Base-by-base conservation (phyloP, 2,329 filamentous ascomycete species). In the Clonostachys sp. region DNA sequence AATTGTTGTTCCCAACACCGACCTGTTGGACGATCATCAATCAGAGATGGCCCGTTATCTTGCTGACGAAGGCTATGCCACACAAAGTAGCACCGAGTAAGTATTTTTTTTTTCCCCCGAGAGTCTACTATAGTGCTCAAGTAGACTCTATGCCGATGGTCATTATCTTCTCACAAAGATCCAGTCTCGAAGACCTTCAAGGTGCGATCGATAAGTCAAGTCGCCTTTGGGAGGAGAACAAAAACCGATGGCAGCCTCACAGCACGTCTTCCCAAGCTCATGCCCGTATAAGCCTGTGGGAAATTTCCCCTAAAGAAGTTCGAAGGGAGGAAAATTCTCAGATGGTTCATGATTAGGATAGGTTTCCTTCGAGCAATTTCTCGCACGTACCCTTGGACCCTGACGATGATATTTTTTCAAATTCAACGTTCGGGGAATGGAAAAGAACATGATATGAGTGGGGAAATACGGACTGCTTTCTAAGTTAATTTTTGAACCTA, bases 11-110 rank as follows among this genome's bases (percentile, higher is more conserved):
- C 88, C 92, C 3, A 99, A 99, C 63, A 77, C 83, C 2, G 73
- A 75, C 7, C 78, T 99, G 1, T 78, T 96, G 57, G 84, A 95
- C 60, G 92, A 99, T 58, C 94, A 99, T 62, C 94, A 99, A 66
- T 78, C 83, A 17, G 90, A 97, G 64, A 78, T 99, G 47, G 92
- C 92, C 1, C 74, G 83, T 44, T 84, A 89, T 54, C 77, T 97
- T 48, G 80, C 86, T 34, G 70, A 74, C 20, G 81, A 89, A 55
- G 85, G 86, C 20, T 95, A 95, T 66, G 82, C 89, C 4, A 75
- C 91, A n/a, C 77, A 84, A 56, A 87, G 86, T 12, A 71, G 75
- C 46, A 68, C 89, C 40, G 74, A 78, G 86, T 90, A 75, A 47
- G 77, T 61, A n/a, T 34, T 8, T 39, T 30, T 34, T n/a, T 18